Evolutionary conservation across 2,329 filamentous ascomycete species (phyloP).

Genomic region (Botryosphaeria dothidea): DNA sequence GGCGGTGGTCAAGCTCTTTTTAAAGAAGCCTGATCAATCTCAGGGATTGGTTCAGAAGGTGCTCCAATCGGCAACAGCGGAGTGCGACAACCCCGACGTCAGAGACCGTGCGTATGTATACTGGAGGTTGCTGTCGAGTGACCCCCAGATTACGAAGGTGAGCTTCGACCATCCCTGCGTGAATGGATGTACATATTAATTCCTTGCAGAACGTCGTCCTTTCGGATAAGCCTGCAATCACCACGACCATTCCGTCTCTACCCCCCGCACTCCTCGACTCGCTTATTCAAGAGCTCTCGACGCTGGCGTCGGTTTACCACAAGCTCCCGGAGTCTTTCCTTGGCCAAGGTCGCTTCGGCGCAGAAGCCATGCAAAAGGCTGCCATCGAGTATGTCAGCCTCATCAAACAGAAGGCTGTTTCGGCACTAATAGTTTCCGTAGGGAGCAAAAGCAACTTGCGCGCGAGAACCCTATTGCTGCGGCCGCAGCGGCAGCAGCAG

Average conservation of each 20-base stretch:
- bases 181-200: neutral
- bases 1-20: slow-evolving; percentile 93
- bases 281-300: slow-evolving; percentile 88
- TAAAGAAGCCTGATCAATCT: slow-evolving; percentile 92
- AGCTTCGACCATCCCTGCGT: slow-evolving; percentile 20
- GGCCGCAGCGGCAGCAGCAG: slow-evolving; percentile 69
- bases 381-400: slow-evolving; percentile 70
- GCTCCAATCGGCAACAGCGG: slow-evolving; percentile 84
- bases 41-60: slow-evolving; percentile 93
- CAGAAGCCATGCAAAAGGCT: slow-evolving; percentile 89
- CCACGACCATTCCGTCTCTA: slow-evolving; percentile 88
- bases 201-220: slow-evolving; percentile 72
- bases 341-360: slow-evolving; percentile 89
- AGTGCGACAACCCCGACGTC: slow-evolving; percentile 97
- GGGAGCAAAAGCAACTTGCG: slow-evolving; percentile 85
- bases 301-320: slow-evolving; percentile 95
- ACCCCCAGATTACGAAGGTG: slow-evolving; percentile 86
- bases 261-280: slow-evolving; percentile 82
- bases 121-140: slow-evolving; percentile 92
- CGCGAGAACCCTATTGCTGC: slow-evolving; percentile 93
- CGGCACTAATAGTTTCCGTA: slow-evolving; percentile 35
- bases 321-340: slow-evolving; percentile 98
- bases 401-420: neutral
- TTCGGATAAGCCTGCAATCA: slow-evolving; percentile 91
- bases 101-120: slow-evolving; percentile 97